Conservation (phyloP, 108 stramenopile species). For the Aurantiochytrium sp. region DNA sequence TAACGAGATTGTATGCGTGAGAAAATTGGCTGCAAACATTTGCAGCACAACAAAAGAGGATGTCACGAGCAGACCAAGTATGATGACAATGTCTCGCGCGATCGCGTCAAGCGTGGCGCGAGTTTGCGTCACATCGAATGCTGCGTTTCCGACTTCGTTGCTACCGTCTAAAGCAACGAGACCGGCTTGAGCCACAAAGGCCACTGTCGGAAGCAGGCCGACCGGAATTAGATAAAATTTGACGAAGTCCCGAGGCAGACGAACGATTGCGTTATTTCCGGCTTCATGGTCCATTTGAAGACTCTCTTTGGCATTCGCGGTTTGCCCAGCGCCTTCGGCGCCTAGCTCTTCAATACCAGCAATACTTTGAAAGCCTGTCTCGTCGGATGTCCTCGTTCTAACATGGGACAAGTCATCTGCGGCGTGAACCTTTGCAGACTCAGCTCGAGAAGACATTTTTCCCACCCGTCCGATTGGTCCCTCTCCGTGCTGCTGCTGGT, state of each 20-base stretch:
- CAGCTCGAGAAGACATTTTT: too few species aligned
- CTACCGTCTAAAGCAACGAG: not conserved
- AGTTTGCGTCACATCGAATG: not conserved
- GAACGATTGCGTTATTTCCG: too few species aligned
- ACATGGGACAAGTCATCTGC: too few species aligned
- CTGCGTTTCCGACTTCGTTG: not conserved
- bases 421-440: too few species aligned
- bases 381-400: too few species aligned
- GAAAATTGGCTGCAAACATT: slow-evolving; percentile 6
- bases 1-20: not conserved
- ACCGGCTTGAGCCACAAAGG: not conserved
- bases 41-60: slow-evolving; percentile 8
- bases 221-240: not conserved
- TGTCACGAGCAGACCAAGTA: not conserved
- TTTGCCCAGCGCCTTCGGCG: too few species aligned
- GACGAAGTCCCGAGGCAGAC: not conserved
- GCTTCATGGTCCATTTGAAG: too few species aligned
- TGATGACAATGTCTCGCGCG: not conserved
- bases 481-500: too few species aligned
- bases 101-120: not conserved
- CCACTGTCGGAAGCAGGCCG: not conserved
- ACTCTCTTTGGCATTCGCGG: too few species aligned
- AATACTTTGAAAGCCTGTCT: too few species aligned
- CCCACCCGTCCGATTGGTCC: too few species aligned
- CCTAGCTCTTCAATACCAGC: too few species aligned